A percentile compares a stretch with the other conserved stretches of the same genome.
phyloP scores from a whole-genome alignment of 2,329 filamentous ascomycete species.

The Furcasterigmium sp. region DNA sequence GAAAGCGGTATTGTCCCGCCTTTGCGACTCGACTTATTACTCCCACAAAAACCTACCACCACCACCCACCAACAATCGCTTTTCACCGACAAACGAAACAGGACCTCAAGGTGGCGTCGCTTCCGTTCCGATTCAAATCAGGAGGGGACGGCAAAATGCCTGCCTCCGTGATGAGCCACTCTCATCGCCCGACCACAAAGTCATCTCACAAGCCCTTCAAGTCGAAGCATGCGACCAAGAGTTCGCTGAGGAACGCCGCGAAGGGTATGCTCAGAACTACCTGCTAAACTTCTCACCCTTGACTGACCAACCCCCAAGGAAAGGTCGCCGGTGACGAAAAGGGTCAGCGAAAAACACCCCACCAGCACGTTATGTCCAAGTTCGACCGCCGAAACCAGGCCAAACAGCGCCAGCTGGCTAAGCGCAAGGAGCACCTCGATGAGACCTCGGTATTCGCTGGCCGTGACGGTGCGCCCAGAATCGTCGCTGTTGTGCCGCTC shows the following conservation, averaged over 20 bases:
- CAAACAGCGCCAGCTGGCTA: slow-evolving; percentile 79
- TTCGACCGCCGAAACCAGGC: slow-evolving; percentile 92
- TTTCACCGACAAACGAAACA: slow-evolving; percentile 4
- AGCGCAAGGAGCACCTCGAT: slow-evolving; percentile 77
- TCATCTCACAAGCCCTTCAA: slow-evolving; percentile 86
- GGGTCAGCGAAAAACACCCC: slow-evolving; percentile 76
- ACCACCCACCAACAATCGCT: slow-evolving; percentile 25
- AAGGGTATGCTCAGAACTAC: slow-evolving; percentile 57
- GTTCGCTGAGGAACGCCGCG: slow-evolving; percentile 73
- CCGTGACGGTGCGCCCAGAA: slow-evolving; percentile 77
- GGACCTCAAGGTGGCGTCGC: slow-evolving; percentile 53
- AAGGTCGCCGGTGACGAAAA: slow-evolving; percentile 67
- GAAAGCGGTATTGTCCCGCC: too few species aligned
- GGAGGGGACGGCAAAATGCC: slow-evolving; percentile 72
- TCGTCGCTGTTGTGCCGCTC: slow-evolving; percentile 83
- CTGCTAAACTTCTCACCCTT: too few species aligned
- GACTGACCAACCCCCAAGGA: slow-evolving; percentile 41
- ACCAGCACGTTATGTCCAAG: slow-evolving; percentile 97
- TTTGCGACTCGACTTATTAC: too few species aligned
- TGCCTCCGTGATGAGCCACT: slow-evolving; percentile 63
- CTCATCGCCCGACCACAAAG: slow-evolving; percentile 92
- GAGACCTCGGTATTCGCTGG: slow-evolving; percentile 81
- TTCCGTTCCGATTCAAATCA: slow-evolving; percentile 86
- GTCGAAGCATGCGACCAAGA: slow-evolving; percentile 83
- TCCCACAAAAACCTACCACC: too few species aligned